Evolutionary conservation across 805 yeast species (phyloP), one percentile per base, ranked within the genome.

Genomic region (Hanseniaspora mollemarum): DNA sequence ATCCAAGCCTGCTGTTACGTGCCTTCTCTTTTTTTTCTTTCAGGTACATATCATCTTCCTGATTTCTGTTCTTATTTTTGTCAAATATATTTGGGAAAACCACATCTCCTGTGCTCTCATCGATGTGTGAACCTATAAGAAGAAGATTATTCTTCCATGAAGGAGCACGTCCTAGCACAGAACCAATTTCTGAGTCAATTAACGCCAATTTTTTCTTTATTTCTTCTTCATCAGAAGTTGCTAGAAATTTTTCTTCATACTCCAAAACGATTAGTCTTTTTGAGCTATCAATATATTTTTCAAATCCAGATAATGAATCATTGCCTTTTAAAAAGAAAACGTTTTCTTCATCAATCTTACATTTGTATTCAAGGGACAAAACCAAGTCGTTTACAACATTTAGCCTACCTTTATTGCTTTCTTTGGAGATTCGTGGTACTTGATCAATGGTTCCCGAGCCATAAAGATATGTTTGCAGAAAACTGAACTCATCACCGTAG

Each of bases 81-180:
- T 67, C 59, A 3, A 81, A 68, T 2, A 81, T 68, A 58, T 77
- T 80, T 28, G 77, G 71, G 59, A 83, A 82, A 1, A 80, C 70
- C 51, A 68, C 70, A 46, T 57, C 61, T 59, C 60, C 46, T 54
- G 10, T 62, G 58, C 43, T 60, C 53, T 21, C 61, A 57, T 4
- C 71, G 45, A 2, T 73, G 31, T 46, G 32, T 4, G 50, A 26
- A 7, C 51, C 51, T 18, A 48, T 3, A 3, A 48, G n/a, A 5
- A 40, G 10, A 7, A 48, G 15, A 32, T 29, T 40, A 3, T 24
- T 31, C 33, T 76, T 75, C 0, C 95, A 95, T 0, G 88, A 72
- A 0, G 96, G 95, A 12, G 83, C 62, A 50, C 76, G 77, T 33
- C 83, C 73, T n/a, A 83, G 54, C 3, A 83, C 70, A 18, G 71